Conservation (phyloP, 1,284 basidiomycete species). For the Ustilago hordei region DNA sequence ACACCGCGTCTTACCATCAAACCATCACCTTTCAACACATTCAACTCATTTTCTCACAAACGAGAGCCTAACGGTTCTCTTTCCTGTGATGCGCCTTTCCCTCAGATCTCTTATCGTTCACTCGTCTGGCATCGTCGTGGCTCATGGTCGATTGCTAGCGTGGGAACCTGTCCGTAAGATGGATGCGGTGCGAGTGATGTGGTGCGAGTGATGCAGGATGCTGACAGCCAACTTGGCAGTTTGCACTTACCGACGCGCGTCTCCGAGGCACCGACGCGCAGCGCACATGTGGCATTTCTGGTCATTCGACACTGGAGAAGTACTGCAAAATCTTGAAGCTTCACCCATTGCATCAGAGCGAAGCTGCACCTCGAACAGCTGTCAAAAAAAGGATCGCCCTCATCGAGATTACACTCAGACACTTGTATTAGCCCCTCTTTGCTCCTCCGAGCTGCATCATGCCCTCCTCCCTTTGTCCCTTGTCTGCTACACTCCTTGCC, state of each 20-base stretch:
- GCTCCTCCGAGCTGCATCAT: conserved; percentile 33
- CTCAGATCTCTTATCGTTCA: too few relatives aligned
- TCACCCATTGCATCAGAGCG: conserved; percentile 8
- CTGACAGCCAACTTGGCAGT: neutral
- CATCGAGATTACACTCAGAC: neutral
- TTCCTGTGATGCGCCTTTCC: neutral
- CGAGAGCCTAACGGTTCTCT: too few relatives aligned
- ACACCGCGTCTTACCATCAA: too few relatives aligned
- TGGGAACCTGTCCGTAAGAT: neutral
- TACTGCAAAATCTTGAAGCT: neutral
- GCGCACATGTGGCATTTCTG: conserved; percentile 30
- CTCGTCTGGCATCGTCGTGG: neutral
- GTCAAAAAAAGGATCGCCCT: conserved; percentile 30
- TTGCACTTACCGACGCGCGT: conserved; percentile 25
- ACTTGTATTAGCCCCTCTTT: neutral
- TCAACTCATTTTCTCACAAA: neutral
- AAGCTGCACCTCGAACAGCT: conserved; percentile 26
- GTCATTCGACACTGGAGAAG: neutral
- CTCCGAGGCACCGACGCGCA: conserved; percentile 49
- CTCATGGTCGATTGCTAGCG: neutral
- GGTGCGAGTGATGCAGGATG: neutral
- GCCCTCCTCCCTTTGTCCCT: neutral
- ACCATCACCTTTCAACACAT: neutral
- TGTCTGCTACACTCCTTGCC: neutral
- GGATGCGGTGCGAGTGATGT: neutral